Percentiles rank a stretch among this genome's conserved stretches.
These are phyloP conservation scores for Arachis stenosperma DNA, from an alignment of 306 rosid genomes.

Conservation along the genomic window DNA sequence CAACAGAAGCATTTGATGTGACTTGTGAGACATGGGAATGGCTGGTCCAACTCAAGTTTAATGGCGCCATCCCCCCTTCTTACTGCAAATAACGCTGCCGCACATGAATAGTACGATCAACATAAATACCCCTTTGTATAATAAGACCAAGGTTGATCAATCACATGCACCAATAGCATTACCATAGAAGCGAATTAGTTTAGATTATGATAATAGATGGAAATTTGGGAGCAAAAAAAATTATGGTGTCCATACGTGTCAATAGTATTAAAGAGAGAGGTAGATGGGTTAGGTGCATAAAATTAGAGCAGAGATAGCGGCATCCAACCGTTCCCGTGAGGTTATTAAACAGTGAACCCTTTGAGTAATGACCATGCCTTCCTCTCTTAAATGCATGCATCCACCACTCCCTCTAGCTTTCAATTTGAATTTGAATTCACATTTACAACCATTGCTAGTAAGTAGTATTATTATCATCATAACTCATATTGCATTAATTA, in stretches of 20 bases:
- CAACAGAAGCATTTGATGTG: background rate
- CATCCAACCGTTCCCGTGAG: constrained; percentile 60
- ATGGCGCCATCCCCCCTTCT: background rate
- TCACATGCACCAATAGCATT: background rate
- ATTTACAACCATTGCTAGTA: constrained; percentile 18
- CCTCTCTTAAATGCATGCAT: constrained; percentile 7
- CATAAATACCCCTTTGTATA: background rate
- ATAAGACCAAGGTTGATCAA: background rate
- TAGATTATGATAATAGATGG: no score
- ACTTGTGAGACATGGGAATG: background rate
- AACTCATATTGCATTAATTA: constrained; percentile 29
- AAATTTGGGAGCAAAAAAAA: no score
- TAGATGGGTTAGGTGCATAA: constrained; percentile 50
- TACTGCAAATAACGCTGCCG: background rate
- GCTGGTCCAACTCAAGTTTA: background rate
- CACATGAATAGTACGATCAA: background rate
- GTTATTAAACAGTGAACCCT: constrained; percentile 20
- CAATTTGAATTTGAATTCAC: constrained; percentile 44
- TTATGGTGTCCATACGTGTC: background rate
- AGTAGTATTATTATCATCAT: background rate
- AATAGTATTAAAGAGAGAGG: constrained; percentile 33
- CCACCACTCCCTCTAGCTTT: constrained; percentile 27
- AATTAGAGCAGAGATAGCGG: constrained; percentile 52
- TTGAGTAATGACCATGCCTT: no score
- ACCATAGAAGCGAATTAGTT: background rate